Conservation (phyloP, 331 rosid genomes). For the Quercus lobata region DNA sequence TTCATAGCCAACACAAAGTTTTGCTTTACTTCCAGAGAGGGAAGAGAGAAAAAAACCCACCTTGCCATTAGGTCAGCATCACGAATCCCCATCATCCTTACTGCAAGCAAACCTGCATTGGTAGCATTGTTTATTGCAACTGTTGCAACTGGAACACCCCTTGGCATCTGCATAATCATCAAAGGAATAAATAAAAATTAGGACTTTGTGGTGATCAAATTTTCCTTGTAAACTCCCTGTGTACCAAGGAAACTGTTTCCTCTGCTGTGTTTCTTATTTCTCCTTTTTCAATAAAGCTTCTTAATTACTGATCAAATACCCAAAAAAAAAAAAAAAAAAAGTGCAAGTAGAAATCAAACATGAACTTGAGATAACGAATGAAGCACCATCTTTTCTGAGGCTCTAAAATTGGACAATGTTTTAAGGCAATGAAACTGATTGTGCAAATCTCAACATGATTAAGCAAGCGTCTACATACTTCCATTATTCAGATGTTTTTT, state of each 20-base stretch:
- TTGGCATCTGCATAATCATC: constrained; percentile 70
- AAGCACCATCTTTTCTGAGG: neutral
- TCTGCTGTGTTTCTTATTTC: no score
- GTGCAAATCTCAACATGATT: neutral
- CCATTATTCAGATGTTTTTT: neutral
- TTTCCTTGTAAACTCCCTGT: no score
- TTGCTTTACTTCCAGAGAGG: neutral
- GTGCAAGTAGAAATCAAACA: neutral
- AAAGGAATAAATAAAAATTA: neutral
- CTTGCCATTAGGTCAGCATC: constrained; percentile 48
- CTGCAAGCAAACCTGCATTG: constrained; percentile 77
- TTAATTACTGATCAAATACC: no score
- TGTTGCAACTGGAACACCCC: constrained; percentile 89
- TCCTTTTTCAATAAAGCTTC: no score
- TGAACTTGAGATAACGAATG: neutral
- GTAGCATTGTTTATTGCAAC: constrained; percentile 84
- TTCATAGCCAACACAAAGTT: neutral
- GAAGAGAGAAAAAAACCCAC: constrained; percentile 21
- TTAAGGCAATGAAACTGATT: neutral
- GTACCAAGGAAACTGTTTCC: no score
- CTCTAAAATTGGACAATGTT: neutral
- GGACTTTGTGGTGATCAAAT: neutral
- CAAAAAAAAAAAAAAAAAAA: no score
- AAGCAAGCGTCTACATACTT: neutral
- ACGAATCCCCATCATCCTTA: constrained; percentile 51